Conservation (phyloP, 2,329 filamentous ascomycete genomes). For the Alternaria longipes region DNA sequence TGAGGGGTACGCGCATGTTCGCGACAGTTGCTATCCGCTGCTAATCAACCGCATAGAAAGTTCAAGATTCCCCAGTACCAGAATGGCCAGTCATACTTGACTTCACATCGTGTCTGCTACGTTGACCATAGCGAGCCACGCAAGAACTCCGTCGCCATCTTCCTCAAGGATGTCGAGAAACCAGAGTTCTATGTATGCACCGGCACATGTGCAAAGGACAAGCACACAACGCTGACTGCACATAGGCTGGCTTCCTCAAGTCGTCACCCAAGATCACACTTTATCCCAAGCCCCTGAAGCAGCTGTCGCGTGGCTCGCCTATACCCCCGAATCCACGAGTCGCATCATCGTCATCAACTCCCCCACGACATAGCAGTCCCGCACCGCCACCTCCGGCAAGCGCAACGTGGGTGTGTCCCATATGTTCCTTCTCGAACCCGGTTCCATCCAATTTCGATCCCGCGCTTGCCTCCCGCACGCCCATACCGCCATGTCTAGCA, state of each 20-base stretch:
- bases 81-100: slow-evolving; percentile 95
- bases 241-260: slow-evolving; percentile 86
- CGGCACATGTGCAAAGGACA: background rate
- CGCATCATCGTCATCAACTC: slow-evolving; percentile 40
- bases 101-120: slow-evolving; percentile 94
- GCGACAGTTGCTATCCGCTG: slow-evolving; percentile 12
- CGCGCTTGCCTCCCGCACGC: slow-evolving; percentile 78
- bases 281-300: slow-evolving; percentile 80
- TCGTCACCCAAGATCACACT: slow-evolving; percentile 94
- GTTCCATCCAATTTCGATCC: slow-evolving; percentile 95
- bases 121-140: slow-evolving; percentile 88
- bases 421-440: slow-evolving; percentile 93
- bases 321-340: slow-evolving; percentile 53
- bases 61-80: slow-evolving; percentile 94
- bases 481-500: slow-evolving; percentile 84
- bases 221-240: slow-evolving; percentile 21
- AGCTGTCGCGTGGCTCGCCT: slow-evolving; percentile 63
- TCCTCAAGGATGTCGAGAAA: slow-evolving; percentile 89
- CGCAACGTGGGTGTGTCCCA: slow-evolving; percentile 94
- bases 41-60: slow-evolving; percentile 68
- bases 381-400: slow-evolving; percentile 62
- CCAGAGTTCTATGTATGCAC: slow-evolving; percentile 71
- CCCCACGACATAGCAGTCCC: slow-evolving; percentile 48
- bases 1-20: slow-evolving; percentile 76
- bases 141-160: slow-evolving; percentile 82